Conservation (phyloP, 768 basidiomycete species). For the Naematelia encephala region DNA sequence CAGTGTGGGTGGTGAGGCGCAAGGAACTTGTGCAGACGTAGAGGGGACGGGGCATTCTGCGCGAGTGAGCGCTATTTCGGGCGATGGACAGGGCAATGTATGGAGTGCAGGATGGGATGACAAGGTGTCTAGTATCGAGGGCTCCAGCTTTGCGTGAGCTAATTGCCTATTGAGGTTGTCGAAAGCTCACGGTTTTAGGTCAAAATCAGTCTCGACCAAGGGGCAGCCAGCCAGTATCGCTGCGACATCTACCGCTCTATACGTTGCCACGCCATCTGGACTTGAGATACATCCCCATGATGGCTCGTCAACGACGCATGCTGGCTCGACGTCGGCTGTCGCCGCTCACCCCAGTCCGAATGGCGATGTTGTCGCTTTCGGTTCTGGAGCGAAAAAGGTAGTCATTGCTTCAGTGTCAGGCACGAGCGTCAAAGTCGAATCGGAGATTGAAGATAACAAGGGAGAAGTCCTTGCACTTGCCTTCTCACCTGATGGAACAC, state of each 20-base stretch:
- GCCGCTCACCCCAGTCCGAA: slow-evolving; percentile 23
- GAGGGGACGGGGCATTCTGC: slow-evolving; percentile 67
- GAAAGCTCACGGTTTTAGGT: slow-evolving; percentile 15
- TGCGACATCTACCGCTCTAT: slow-evolving; percentile 30
- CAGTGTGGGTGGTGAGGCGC: slow-evolving; percentile 45
- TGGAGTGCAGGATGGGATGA: slow-evolving; percentile 81
- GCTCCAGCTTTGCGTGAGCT: slow-evolving; percentile 27
- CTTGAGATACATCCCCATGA: slow-evolving; percentile 33
- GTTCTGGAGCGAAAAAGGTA: slow-evolving; percentile 68
- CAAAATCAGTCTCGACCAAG: slow-evolving; percentile 34
- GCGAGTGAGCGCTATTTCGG: slow-evolving; percentile 63
- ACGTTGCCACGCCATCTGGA: slow-evolving; percentile 35
- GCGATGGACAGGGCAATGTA: slow-evolving; percentile 56
- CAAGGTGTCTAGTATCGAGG: slow-evolving; percentile 35
- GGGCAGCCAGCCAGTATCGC: slow-evolving; percentile 46
- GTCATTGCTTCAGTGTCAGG: slow-evolving; percentile 71
- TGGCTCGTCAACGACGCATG: slow-evolving; percentile 12
- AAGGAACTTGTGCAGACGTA: slow-evolving; percentile 51
- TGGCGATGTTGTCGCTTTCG: slow-evolving; percentile 26
- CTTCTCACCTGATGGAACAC: slow-evolving; percentile 71
- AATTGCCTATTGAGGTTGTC: not conserved
- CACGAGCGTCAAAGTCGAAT: slow-evolving; percentile 58
- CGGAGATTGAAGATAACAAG: slow-evolving; percentile 57
- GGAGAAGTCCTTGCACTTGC: slow-evolving; percentile 70
- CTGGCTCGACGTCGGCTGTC: slow-evolving; percentile 35